Conservation (phyloP, 2,329 filamentous ascomycete genomes). For the Xylaria sp. region DNA sequence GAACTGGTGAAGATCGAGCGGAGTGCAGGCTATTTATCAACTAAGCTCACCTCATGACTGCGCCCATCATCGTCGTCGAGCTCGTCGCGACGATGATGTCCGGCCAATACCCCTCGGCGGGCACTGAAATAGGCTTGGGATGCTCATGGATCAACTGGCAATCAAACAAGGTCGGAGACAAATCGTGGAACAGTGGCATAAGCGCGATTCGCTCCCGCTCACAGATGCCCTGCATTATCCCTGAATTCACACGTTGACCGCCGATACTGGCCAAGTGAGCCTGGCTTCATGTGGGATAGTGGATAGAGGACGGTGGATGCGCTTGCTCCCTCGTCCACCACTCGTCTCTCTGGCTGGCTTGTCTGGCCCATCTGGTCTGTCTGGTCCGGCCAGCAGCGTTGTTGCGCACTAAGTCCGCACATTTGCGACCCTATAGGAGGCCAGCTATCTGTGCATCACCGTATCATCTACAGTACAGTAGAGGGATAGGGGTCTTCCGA, state of each 20-base stretch:
- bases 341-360: constrained; percentile 19
- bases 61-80: constrained; percentile 1
- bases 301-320: constrained; percentile 29
- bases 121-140: constrained; percentile 17
- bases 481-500: constrained; percentile 28
- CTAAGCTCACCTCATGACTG: constrained; percentile 24
- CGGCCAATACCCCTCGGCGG: constrained; percentile 21
- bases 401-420: constrained; percentile 14
- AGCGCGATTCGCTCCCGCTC: constrained; percentile 39
- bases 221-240: constrained; percentile 42
- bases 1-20: constrained; percentile 39
- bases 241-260: constrained; percentile 48
- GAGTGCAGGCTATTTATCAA: constrained; percentile 24
- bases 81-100: constrained; percentile 12
- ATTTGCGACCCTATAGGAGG: constrained; percentile 18
- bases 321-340: constrained; percentile 37
- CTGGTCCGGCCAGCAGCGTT: constrained; percentile 25
- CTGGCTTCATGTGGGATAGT: constrained; percentile 38
- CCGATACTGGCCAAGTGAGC: constrained; percentile 43
- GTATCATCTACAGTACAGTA: constrained; percentile 13
- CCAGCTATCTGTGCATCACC: constrained; percentile 2
- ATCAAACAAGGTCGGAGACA: constrained; percentile 16
- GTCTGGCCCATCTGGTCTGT: constrained; percentile 1
- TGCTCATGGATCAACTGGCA: constrained; percentile 25
- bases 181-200: constrained; percentile 37